phyloP scores from a whole-genome alignment of 2,329 filamentous ascomycete genomes.

The Trichoderma pleuroti region DNA sequence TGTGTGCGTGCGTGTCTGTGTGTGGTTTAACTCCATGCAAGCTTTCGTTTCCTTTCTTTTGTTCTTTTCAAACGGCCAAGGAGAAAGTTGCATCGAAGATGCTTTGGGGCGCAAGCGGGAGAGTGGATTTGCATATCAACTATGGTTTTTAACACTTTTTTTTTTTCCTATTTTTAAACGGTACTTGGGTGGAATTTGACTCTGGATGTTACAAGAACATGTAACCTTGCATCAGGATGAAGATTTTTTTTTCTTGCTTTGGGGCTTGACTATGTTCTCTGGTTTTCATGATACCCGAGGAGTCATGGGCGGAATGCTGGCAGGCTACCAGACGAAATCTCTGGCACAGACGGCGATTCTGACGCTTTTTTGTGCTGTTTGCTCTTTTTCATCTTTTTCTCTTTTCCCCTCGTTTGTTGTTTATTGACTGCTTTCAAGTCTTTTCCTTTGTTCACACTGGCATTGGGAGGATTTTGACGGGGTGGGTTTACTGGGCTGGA shows the following conservation, averaged over 20 bases:
- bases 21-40: not conserved
- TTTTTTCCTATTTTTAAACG: constrained; percentile 2
- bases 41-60: not conserved
- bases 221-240: constrained; percentile 27
- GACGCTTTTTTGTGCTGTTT: not conserved
- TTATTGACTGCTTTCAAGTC: not conserved
- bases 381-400: not conserved
- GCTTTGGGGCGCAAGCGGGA: constrained; percentile 10
- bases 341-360: not conserved
- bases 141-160: constrained; percentile 1
- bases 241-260: constrained; percentile 25
- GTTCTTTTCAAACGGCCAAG: not conserved
- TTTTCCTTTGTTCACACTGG: not conserved
- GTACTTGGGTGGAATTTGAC: constrained; percentile 24
- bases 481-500: not conserved
- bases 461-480: not conserved
- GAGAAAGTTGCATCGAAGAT: constrained; percentile 15
- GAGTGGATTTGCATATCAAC: constrained; percentile 21
- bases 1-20: not conserved
- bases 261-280: constrained; percentile 30
- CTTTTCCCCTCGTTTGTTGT: not conserved
- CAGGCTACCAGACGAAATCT: constrained; percentile 3
- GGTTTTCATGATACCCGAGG: constrained; percentile 35
- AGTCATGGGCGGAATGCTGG: constrained; percentile 24
- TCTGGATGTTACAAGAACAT: constrained; percentile 25